Percentiles rank a stretch among this genome's conserved stretches.
Evolutionary conservation across 164 flowering plant species (phyloP).

Genomic region (Magnolia changhungtana): DNA sequence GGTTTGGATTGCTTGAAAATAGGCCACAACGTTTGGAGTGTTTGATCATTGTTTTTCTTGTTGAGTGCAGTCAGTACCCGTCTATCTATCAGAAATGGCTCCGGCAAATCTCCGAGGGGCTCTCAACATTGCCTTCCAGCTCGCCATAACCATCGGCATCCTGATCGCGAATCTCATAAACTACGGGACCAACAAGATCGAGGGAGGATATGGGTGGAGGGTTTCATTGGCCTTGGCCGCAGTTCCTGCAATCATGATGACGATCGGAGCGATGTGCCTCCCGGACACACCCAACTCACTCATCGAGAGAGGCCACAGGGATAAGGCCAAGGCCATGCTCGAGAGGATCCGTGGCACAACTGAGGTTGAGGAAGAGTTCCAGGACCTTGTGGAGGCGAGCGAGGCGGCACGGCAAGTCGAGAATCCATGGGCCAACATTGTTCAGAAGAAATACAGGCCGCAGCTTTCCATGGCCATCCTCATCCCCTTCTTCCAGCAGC

Average conservation of each 20-base stretch:
- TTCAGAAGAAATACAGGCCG: constrained; percentile 23
- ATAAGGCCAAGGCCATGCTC: constrained; percentile 15
- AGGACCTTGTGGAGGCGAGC: constrained; percentile 22
- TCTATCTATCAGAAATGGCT: constrained; percentile 23
- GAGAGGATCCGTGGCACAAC: constrained; percentile 18
- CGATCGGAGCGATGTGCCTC: constrained; percentile 16
- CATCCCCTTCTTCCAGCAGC: constrained; percentile 25
- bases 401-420: constrained; percentile 11
- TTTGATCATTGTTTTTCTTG: background rate
- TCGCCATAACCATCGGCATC: constrained; percentile 19
- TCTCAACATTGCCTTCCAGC: constrained; percentile 21
- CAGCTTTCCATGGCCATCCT: constrained; percentile 17
- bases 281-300: constrained; percentile 28
- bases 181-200: constrained; percentile 17
- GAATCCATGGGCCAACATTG: constrained; percentile 23
- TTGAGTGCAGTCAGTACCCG: constrained; percentile 18
- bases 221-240: constrained; percentile 15
- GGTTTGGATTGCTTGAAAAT: too few relatives aligned
- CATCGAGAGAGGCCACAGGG: constrained; percentile 16
- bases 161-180: constrained; percentile 20
- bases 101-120: constrained; percentile 20
- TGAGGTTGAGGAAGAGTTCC: constrained; percentile 20
- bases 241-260: constrained; percentile 22
- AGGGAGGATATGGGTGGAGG: constrained; percentile 19
- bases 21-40: too few relatives aligned